A percentile compares a stretch with the other conserved stretches of the same genome.
Conservation (phyloP, 2,329 filamentous ascomycete species). For the Thelonectria olida region DNA sequence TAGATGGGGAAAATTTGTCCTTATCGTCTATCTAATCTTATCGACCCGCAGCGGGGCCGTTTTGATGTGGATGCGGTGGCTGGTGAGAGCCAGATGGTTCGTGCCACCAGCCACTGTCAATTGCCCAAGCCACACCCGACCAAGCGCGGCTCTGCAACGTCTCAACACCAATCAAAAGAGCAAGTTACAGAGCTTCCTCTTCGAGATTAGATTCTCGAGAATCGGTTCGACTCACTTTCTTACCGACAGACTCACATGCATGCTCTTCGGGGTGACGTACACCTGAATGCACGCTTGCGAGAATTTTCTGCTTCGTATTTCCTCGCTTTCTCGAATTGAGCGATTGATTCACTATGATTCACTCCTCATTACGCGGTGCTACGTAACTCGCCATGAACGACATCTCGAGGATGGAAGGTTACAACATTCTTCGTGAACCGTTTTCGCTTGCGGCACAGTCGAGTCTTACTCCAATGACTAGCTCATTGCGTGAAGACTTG, state of each 20-base stretch:
- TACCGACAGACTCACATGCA: constrained; percentile 3
- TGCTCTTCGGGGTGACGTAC: constrained; percentile 8
- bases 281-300: not conserved
- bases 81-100: not conserved
- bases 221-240: not conserved
- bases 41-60: constrained; percentile 27
- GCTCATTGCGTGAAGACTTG: too few relatives aligned
- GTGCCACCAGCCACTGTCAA: constrained; percentile 2
- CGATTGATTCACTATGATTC: not conserved
- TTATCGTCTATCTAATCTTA: constrained; percentile 32
- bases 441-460: too few relatives aligned
- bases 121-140: constrained; percentile 17
- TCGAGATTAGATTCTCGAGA: constrained; percentile 26
- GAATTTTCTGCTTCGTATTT: not conserved
- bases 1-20: constrained; percentile 35
- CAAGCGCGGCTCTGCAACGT: not conserved
- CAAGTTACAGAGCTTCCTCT: constrained; percentile 25
- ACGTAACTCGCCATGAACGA: too few relatives aligned
- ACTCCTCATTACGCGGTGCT: too few relatives aligned
- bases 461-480: too few relatives aligned
- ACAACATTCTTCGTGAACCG: too few relatives aligned
- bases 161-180: not conserved
- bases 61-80: constrained; percentile 2
- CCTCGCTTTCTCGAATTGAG: not conserved
- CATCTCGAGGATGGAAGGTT: too few relatives aligned